Evolutionary conservation across 2,329 filamentous ascomycete species (phyloP).

Genomic region (Verticillium nonalfalfae): DNA sequence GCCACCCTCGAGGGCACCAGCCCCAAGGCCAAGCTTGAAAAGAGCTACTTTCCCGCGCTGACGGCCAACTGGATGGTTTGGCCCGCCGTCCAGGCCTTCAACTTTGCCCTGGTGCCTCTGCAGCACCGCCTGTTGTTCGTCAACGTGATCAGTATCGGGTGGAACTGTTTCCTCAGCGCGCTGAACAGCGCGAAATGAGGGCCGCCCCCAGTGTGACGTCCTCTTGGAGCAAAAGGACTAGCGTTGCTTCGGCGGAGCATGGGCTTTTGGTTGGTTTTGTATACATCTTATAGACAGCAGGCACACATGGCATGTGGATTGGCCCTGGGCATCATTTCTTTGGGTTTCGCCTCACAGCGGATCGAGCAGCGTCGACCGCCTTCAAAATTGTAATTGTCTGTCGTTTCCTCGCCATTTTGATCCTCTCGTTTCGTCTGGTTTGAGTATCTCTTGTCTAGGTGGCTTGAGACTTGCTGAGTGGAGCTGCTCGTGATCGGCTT

Average conservation of each 20-base stretch:
- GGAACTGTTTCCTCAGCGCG: conserved; percentile 60
- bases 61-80: conserved; percentile 83
- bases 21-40: conserved; percentile 60
- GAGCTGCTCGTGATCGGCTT: too few species aligned
- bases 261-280: not conserved
- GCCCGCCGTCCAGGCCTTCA: conserved; percentile 78
- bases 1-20: conserved; percentile 67
- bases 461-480: too few species aligned
- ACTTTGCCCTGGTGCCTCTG: conserved; percentile 82
- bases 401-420: not conserved
- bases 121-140: conserved; percentile 81
- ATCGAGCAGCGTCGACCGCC: not conserved
- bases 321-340: not conserved
- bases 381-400: not conserved
- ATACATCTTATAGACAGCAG: not conserved
- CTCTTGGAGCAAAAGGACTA: not conserved
- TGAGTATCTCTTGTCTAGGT: too few species aligned
- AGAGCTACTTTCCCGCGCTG: conserved; percentile 65
- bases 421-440: too few species aligned
- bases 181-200: conserved; percentile 41
- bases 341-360: not conserved
- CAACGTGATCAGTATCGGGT: conserved; percentile 68
- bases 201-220: not conserved
- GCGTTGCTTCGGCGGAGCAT: not conserved
- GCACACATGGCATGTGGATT: not conserved